These are phyloP conservation scores for Cubamyces lactineus DNA, from an alignment of 768 basidiomycete genomes.

Conservation along the genomic window DNA sequence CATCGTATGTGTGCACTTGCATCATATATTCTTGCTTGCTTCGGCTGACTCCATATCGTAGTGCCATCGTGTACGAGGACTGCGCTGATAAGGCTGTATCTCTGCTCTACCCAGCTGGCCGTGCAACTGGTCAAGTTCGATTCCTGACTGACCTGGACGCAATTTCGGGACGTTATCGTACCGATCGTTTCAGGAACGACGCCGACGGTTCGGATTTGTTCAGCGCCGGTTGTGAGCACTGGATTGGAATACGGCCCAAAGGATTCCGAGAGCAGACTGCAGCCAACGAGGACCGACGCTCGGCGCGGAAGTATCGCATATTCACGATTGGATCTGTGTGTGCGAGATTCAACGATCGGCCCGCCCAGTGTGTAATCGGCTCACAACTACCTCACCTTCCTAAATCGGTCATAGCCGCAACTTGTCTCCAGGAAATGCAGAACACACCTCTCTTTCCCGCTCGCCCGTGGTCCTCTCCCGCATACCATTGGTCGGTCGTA, in stretches of 20 bases:
- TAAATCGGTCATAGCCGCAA: not conserved
- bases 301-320: constrained; percentile 13
- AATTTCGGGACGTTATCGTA: not conserved
- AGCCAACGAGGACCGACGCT: not conserved
- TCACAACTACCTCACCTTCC: not conserved
- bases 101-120: not conserved
- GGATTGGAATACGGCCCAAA: not conserved
- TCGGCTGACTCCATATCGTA: too few species aligned
- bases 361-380: constrained; percentile 1
- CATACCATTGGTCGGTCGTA: not conserved
- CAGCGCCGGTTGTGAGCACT: not conserved
- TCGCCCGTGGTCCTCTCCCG: not conserved
- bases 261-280: not conserved
- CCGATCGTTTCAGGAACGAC: constrained; percentile 5
- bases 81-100: too few species aligned
- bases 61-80: too few species aligned
- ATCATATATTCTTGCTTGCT: not conserved
- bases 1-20: not conserved
- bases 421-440: constrained; percentile 6
- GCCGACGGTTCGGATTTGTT: not conserved
- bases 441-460: not conserved
- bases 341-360: constrained; percentile 1
- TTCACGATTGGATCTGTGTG: constrained; percentile 3
- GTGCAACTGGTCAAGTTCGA: not conserved
- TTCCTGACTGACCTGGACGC: not conserved